Base-by-base conservation (phyloP, 108 stramenopile genomes). In the Cafeteria roenbergensis region DNA sequence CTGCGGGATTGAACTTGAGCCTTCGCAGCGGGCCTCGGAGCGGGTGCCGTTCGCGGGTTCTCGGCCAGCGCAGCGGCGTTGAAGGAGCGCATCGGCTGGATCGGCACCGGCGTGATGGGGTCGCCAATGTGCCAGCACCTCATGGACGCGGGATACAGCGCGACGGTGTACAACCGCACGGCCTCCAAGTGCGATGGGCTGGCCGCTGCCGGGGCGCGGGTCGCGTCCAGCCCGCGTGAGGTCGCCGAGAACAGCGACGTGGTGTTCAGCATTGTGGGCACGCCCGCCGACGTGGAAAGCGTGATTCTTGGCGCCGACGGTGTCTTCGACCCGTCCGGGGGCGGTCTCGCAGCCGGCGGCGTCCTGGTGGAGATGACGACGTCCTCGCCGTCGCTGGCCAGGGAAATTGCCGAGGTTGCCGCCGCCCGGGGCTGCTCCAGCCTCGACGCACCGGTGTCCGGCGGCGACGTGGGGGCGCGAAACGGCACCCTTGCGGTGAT, bases 381-480 rank as follows among this genome's bases (percentile, higher is more conserved):
- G 12, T 30, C 28, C 56, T 27, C 34, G 8, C 65, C 65, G 0
- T 29, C 27, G 34, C 34, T 66, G 65, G 65, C 65, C 6, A 17
- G n/a, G 28, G 65, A 66, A 28, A 54, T 66, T 2, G 31, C 31
- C 26, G 34, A 24, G 20, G 14, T 2, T 24, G 65, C 52, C n/a
- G 24, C 12, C 22, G 21, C 4, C 12, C 0, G n/a, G 30, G 57
- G 57, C 20, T 24, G n/a, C 27, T 21, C 27, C 29, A 29, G 34
- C 42, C 8, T 66, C 0, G 65, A 66, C 26, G 65, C 65, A n/a
- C 65, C 65, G 24, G 65, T 66, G 35, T 37, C 35, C 0, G 65
- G 65, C n/a, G 65, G 65, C 14, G 65, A 66, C 52, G 53, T 66
- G n/a, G 65, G 65, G 33, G 65, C 65, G 54, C 17, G 26, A 24